Evolutionary conservation across 1,284 basidiomycete species (phyloP).

Genomic region (Pseudozyma thailandica): DNA sequence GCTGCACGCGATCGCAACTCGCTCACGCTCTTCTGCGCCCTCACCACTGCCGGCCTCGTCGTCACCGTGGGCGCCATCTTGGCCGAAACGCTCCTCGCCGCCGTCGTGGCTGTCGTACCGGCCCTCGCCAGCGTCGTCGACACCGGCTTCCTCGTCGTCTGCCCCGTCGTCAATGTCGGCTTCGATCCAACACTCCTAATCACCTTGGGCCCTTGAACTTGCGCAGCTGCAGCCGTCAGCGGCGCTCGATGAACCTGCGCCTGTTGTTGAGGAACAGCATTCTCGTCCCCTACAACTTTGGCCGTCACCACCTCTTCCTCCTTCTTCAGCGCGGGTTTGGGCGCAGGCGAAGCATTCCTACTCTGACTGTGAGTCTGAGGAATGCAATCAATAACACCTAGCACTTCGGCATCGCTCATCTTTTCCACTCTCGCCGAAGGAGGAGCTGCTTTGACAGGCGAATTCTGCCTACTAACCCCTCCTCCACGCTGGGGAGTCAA

Average conservation of each 20-base stretch:
- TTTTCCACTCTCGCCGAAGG: neutral
- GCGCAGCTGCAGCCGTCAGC: neutral
- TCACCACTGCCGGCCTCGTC: neutral
- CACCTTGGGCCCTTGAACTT: constrained; percentile 4
- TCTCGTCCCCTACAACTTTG: constrained; percentile 9
- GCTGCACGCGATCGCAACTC: constrained; percentile 7
- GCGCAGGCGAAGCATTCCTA: neutral
- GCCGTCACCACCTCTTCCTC: neutral
- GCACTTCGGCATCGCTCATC: constrained; percentile 31
- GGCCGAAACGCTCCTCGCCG: constrained; percentile 17
- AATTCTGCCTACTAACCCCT: constrained; percentile 3
- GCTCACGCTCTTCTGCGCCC: constrained; percentile 28
- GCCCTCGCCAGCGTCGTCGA: neutral
- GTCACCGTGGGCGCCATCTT: neutral
- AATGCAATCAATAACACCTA: constrained; percentile 35
- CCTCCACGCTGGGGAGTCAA: neutral
- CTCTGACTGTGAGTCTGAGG: constrained; percentile 20
- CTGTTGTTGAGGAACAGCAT: neutral
- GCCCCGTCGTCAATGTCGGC: constrained; percentile 1
- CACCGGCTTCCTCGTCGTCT: neutral
- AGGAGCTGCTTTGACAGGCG: constrained; percentile 10
- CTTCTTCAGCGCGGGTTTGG: neutral
- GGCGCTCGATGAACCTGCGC: constrained; percentile 19
- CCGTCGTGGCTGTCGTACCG: no score
- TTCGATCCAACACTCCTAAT: constrained; percentile 8